A percentile compares a stretch with the other conserved stretches of the same genome.
Conservation (phyloP, 768 basidiomycete species). For the Tylopilus rubrobrunneus region DNA sequence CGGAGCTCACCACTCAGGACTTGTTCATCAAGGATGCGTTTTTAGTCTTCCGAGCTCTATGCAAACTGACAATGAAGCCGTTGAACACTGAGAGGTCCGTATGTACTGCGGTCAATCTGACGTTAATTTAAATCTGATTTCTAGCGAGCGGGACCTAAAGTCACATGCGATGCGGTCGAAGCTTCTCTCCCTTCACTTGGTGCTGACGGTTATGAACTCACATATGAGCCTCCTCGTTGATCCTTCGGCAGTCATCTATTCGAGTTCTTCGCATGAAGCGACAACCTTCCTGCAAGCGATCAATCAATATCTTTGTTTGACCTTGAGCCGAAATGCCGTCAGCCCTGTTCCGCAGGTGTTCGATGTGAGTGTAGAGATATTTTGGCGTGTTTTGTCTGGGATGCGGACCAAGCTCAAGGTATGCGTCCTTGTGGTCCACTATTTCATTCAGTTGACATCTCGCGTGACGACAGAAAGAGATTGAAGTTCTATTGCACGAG, state of each 20-base stretch:
- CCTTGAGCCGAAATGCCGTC: conserved; percentile 91
- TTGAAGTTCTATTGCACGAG: conserved; percentile 96
- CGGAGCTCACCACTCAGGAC: conserved; percentile 71
- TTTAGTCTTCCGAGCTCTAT: conserved; percentile 93
- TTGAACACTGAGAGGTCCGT: conserved; percentile 86
- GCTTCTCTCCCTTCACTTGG: conserved; percentile 88
- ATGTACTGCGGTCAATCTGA: neutral
- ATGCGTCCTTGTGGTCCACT: neutral
- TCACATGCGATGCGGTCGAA: conserved; percentile 98
- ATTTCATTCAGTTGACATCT: conserved; percentile 8
- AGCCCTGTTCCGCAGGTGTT: conserved; percentile 96
- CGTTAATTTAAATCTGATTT: conserved; percentile 14
- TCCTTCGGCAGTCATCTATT: conserved; percentile 85
- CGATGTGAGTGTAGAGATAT: conserved; percentile 96
- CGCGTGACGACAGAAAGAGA: conserved; percentile 76
- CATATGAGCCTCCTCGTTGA: conserved; percentile 91
- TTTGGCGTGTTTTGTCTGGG: conserved; percentile 92
- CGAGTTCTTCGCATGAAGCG: conserved; percentile 81
- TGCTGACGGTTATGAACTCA: conserved; percentile 86
- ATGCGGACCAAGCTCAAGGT: conserved; percentile 97
- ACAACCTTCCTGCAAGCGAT: conserved; percentile 90
- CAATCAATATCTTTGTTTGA: conserved; percentile 93
- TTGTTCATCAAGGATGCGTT: conserved; percentile 97
- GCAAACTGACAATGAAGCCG: conserved; percentile 98
- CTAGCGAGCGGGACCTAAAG: conserved; percentile 89